Evolutionary conservation across 164 flowering plant species (phyloP).

Genomic region (Magnolia kwangsiensis): DNA sequence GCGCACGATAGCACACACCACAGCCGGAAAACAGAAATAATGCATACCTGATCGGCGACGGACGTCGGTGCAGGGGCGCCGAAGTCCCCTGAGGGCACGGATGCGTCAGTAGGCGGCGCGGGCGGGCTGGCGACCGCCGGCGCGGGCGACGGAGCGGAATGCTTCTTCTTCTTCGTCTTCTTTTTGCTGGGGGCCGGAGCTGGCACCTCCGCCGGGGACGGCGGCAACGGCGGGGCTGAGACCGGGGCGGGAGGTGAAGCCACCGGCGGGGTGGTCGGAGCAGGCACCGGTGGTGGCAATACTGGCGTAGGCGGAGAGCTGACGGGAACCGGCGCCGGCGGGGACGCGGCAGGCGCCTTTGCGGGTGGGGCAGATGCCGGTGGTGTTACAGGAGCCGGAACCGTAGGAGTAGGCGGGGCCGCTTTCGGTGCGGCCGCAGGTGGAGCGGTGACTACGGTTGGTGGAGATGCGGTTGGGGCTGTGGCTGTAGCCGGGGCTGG

Average conservation of each 20-base stretch:
- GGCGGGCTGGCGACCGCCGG: constrained; percentile 28
- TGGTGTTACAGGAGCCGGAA: constrained; percentile 4
- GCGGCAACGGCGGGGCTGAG: constrained; percentile 13
- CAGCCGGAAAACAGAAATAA: background rate
- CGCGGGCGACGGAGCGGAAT: constrained; percentile 28
- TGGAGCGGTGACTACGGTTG: background rate
- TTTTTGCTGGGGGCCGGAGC: constrained; percentile 38
- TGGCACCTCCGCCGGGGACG: constrained; percentile 20
- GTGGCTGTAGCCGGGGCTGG: constrained; percentile 2
- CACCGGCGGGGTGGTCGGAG: constrained; percentile 26
- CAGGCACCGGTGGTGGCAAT: constrained; percentile 20
- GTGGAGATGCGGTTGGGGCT: background rate
- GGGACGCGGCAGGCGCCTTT: constrained; percentile 22
- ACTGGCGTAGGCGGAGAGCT: constrained; percentile 26
- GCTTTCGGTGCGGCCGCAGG: constrained; percentile 4
- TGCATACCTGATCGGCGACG: constrained; percentile 27
- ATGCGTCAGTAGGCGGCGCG: constrained; percentile 33
- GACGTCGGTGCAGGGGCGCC: constrained; percentile 28
- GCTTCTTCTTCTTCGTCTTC: constrained; percentile 21
- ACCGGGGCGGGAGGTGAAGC: constrained; percentile 18
- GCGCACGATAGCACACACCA: background rate
- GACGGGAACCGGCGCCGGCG: constrained; percentile 27
- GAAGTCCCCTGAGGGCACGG: constrained; percentile 24
- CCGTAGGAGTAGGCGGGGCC: constrained; percentile 4
- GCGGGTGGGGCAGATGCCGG: constrained; percentile 18